A percentile compares a stretch with the other conserved stretches of the same genome.
These are phyloP conservation scores for Penstemon eatonii DNA, from an alignment of 257 asterid genomes.

Conservation along the genomic window DNA sequence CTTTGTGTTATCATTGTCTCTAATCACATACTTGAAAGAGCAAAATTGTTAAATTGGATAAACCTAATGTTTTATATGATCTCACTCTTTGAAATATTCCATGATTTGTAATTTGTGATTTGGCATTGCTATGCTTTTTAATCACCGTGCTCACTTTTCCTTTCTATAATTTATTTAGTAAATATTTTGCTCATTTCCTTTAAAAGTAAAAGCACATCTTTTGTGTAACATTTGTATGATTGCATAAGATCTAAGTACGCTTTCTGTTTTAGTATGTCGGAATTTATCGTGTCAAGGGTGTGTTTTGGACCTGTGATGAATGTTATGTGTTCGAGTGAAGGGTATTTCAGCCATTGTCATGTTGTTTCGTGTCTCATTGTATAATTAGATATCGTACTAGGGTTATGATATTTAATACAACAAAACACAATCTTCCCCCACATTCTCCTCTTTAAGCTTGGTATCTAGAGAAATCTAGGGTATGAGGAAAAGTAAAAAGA, in stretches of 20 bases:
- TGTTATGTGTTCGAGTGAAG: background rate
- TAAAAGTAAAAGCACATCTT: conserved; percentile 5
- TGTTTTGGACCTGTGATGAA: conserved; percentile 17
- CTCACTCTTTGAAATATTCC: background rate
- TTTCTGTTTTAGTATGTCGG: background rate
- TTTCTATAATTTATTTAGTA: background rate
- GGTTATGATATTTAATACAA: no score
- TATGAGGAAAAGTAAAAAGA: no score
- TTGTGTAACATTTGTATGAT: conserved; percentile 9
- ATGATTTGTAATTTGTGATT: background rate
- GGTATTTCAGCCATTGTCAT: no score
- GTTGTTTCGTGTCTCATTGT: no score
- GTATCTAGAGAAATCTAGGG: no score
- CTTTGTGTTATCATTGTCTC: conserved; percentile 9
- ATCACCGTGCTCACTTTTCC: background rate
- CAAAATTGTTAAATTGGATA: background rate
- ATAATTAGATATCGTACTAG: no score
- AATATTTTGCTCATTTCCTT: conserved; percentile 14
- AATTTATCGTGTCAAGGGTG: conserved; percentile 3
- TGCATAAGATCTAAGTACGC: background rate
- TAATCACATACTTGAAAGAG: conserved; percentile 8
- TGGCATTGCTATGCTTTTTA: background rate
- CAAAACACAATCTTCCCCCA: no score
- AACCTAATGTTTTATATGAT: background rate
- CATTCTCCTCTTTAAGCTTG: no score